Evolutionary conservation across 805 yeast species (phyloP).

Genomic region (Yarrowia bubula): DNA sequence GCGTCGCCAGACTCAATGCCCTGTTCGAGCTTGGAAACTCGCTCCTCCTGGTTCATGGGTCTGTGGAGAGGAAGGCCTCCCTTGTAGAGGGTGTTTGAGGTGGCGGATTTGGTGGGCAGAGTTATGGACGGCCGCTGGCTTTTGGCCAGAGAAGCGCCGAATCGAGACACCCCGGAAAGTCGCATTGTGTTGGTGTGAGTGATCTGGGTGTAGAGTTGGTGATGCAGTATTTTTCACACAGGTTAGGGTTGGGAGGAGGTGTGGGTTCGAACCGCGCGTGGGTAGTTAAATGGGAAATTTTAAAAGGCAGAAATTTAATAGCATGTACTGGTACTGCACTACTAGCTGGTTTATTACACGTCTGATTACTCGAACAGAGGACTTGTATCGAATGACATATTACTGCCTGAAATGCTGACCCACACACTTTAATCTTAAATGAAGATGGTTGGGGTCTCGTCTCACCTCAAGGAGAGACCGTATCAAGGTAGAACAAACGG

Average conservation of each 20-base stretch:
- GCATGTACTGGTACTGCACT: no score
- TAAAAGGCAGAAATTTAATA: neutral
- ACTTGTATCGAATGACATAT: no score
- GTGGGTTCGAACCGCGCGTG: neutral
- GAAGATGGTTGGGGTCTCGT: no score
- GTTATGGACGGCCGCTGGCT: slow-evolving; percentile 13
- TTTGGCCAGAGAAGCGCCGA: slow-evolving; percentile 15
- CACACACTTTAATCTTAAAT: no score
- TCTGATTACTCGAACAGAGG: no score
- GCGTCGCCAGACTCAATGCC: slow-evolving; percentile 38
- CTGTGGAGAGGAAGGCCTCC: slow-evolving; percentile 17
- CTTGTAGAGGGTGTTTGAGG: neutral
- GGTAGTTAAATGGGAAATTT: neutral
- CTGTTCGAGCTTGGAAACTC: slow-evolving; percentile 1
- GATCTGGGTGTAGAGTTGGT: neutral
- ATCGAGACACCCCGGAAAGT: slow-evolving; percentile 26
- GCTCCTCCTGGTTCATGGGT: slow-evolving; percentile 13
- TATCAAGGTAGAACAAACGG: no score
- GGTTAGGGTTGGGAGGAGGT: slow-evolving; percentile 1
- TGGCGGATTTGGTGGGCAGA: slow-evolving; percentile 2
- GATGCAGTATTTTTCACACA: slow-evolving; percentile 16
- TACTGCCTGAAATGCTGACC: no score
- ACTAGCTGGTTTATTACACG: no score
- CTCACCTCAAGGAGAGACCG: no score
- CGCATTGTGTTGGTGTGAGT: slow-evolving; percentile 7